These are phyloP conservation scores for Thielaviopsis euricoi DNA, from an alignment of 2,329 filamentous ascomycete genomes.

Conservation along the genomic window DNA sequence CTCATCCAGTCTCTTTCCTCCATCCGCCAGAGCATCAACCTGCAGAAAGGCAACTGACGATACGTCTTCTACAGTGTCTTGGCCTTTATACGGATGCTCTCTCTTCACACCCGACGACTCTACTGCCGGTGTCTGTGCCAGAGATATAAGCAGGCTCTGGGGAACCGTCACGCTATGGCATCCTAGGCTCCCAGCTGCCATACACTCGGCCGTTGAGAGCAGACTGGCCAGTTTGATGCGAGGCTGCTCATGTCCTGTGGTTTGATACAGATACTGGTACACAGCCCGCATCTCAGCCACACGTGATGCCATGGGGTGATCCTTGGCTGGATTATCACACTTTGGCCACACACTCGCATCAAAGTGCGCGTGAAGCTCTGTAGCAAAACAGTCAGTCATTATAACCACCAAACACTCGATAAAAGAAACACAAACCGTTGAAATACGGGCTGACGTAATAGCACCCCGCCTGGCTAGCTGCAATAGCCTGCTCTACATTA, in stretches of 20 bases:
- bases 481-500: conserved; percentile 30
- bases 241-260: conserved; percentile 32
- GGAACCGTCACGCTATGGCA: conserved; percentile 30
- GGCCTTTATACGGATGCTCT: conserved; percentile 19
- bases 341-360: conserved; percentile 29
- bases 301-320: conserved; percentile 30
- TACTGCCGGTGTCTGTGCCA: conserved; percentile 20
- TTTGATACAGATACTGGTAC: conserved; percentile 27
- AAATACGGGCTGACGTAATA: conserved; percentile 34
- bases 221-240: conserved; percentile 31
- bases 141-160: conserved; percentile 22
- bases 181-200: conserved; percentile 29
- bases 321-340: conserved; percentile 27
- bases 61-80: background rate
- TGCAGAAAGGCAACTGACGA: background rate
- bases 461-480: conserved; percentile 29
- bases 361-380: conserved; percentile 27
- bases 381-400: background rate
- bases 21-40: conserved; percentile 28
- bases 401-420: background rate
- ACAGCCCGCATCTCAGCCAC: conserved; percentile 32
- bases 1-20: conserved; percentile 25
- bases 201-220: conserved; percentile 25
- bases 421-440: conserved; percentile 23
- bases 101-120: conserved; percentile 22